Conservation (phyloP, 306 rosid species). For the Erythrophleum fordii region DNA sequence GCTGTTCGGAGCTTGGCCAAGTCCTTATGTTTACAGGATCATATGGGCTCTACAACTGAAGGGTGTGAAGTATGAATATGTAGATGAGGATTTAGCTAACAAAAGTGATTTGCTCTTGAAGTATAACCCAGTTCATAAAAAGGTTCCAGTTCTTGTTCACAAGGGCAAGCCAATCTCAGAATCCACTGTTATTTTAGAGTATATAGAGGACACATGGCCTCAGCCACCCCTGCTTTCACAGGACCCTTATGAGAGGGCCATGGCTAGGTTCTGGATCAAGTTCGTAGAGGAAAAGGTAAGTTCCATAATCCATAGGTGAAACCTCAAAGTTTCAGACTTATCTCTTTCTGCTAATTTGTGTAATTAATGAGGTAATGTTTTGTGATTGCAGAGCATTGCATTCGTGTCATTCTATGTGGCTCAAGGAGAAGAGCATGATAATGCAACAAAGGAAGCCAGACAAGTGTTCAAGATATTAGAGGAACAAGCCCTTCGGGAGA, state of each 20-base stretch:
- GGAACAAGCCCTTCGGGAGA: conserved; percentile 44
- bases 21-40: conserved; percentile 26
- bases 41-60: conserved; percentile 25
- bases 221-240: conserved; percentile 37
- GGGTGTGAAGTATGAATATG: conserved; percentile 5
- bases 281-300: conserved; percentile 44
- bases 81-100: conserved; percentile 29
- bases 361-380: background rate
- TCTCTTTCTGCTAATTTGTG: background rate
- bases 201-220: conserved; percentile 47
- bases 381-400: conserved; percentile 11
- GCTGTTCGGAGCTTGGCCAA: conserved; percentile 26
- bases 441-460: conserved; percentile 31
- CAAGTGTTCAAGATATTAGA: conserved; percentile 33
- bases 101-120: conserved; percentile 31
- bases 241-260: conserved; percentile 40
- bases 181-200: conserved; percentile 39
- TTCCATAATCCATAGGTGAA: background rate
- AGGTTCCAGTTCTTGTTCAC: conserved; percentile 43
- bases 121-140: conserved; percentile 39
- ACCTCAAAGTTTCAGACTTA: background rate
- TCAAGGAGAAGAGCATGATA: conserved; percentile 38
- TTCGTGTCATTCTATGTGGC: background rate
- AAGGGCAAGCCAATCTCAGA: conserved; percentile 39
- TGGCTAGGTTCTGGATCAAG: conserved; percentile 44